These are phyloP conservation scores for Talaromyces adpressus DNA, from an alignment of 495 filamentous ascomycete genomes.

Conservation along the genomic window DNA sequence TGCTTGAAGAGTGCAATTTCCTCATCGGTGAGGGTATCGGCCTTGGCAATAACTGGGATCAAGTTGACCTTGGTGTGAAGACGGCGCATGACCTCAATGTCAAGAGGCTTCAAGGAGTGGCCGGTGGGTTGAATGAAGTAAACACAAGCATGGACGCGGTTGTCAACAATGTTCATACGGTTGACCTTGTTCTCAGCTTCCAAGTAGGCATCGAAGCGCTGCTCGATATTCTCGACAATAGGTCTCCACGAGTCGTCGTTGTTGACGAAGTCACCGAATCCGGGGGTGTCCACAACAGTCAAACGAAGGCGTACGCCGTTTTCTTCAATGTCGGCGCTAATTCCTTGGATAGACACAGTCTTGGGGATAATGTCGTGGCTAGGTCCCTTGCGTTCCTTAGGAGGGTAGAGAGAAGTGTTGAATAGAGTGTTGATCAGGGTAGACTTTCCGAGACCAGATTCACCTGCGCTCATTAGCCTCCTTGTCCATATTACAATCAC, in stretches of 20 bases:
- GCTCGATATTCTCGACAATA: slow-evolving; percentile 98
- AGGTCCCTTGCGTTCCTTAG: slow-evolving; percentile 93
- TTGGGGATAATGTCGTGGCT: slow-evolving; percentile 98
- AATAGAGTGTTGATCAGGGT: slow-evolving; percentile 98
- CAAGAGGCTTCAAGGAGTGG: slow-evolving; percentile 97
- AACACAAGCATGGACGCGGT: slow-evolving; percentile 95
- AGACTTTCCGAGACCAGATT: slow-evolving; percentile 98
- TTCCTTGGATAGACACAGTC: slow-evolving; percentile 97
- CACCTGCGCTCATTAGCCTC: slow-evolving; percentile 51
- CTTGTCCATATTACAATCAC: slow-evolving; percentile 13
- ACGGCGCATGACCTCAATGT: slow-evolving; percentile 98
- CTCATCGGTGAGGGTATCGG: slow-evolving; percentile 95
- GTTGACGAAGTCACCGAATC: slow-evolving; percentile 99
- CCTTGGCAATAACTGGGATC: slow-evolving; percentile 97
- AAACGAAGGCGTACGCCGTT: slow-evolving; percentile 95
- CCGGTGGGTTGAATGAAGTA: slow-evolving; percentile 99
- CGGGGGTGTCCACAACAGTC: slow-evolving; percentile 95
- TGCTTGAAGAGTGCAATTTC: slow-evolving; percentile 92
- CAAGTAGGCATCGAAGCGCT: slow-evolving; percentile 94
- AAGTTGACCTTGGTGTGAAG: slow-evolving; percentile 99
- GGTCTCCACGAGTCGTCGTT: slow-evolving; percentile 99
- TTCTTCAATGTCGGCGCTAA: slow-evolving; percentile 98
- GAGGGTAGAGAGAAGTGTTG: slow-evolving; percentile 98
- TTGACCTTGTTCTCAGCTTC: slow-evolving; percentile 99
- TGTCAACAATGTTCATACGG: slow-evolving; percentile 98